Percentiles rank a stretch among this genome's conserved stretches.
phyloP scores from a whole-genome alignment of 306 rosid genomes.

The Aeschynomene evenia region DNA sequence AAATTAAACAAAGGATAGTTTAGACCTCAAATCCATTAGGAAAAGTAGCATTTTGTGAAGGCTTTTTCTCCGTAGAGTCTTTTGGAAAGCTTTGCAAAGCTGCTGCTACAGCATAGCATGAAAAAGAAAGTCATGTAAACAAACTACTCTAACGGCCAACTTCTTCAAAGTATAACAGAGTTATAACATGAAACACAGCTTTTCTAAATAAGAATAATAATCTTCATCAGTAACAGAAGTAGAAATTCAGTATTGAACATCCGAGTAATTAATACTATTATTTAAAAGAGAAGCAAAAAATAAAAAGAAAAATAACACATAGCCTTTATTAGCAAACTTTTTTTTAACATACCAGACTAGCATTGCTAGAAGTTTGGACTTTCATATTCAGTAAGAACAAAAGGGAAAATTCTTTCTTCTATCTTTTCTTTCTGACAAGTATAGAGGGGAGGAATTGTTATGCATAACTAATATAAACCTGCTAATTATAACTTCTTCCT shows the following conservation, averaged over 20 bases:
- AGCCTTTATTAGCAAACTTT: slow-evolving; percentile 4
- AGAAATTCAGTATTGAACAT: not conserved
- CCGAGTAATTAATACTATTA: not conserved
- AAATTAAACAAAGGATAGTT: slow-evolving; percentile 14
- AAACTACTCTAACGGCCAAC: slow-evolving; percentile 9
- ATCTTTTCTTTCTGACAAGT: not conserved
- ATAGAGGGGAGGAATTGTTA: not conserved
- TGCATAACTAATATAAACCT: not conserved
- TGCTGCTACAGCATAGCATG: slow-evolving; percentile 35
- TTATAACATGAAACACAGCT: slow-evolving; percentile 3
- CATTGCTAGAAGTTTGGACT: not conserved
- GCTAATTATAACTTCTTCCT: not conserved
- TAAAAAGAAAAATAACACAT: not conserved
- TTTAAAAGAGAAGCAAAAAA: not conserved
- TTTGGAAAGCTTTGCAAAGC: slow-evolving; percentile 41
- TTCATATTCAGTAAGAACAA: slow-evolving; percentile 2
- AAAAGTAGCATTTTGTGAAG: slow-evolving; percentile 49
- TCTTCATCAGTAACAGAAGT: slow-evolving; percentile 1
- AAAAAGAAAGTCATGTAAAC: not conserved
- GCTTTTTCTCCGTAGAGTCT: slow-evolving; percentile 44
- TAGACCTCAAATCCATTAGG: slow-evolving; percentile 80
- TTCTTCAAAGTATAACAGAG: not conserved
- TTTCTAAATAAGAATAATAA: slow-evolving; percentile 8
- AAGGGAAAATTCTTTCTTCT: not conserved
- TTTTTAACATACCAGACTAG: not conserved